Evolutionary conservation across 1,139 yeast genomes (phyloP).

Genomic region (Taphrina deformans): DNA sequence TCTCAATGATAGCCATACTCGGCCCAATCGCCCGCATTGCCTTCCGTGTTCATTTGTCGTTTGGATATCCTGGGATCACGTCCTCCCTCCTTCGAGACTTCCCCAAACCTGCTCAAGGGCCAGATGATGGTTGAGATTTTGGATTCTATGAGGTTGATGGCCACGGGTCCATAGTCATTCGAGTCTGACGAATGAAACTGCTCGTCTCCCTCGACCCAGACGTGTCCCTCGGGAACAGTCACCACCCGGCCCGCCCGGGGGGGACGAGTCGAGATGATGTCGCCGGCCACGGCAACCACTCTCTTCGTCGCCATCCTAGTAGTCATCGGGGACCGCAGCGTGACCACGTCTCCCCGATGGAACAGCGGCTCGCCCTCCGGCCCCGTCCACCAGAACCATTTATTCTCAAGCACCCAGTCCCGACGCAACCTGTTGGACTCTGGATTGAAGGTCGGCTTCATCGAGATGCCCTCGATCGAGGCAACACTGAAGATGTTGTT

Average conservation of each 20-base stretch:
- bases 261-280: constrained; percentile 56
- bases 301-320: constrained; percentile 64
- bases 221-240: constrained; percentile 36
- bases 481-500: constrained; percentile 75
- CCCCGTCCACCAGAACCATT: constrained; percentile 30
- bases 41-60: constrained; percentile 28
- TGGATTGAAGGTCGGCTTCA: constrained; percentile 89
- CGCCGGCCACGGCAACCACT: constrained; percentile 73
- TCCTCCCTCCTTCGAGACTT: constrained; percentile 16
- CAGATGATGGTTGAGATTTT: constrained; percentile 32
- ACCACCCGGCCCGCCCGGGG: constrained; percentile 24
- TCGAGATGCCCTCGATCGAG: constrained; percentile 74
- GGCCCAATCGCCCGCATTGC: constrained; percentile 31
- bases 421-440: constrained; percentile 51
- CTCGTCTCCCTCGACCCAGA: constrained; percentile 80
- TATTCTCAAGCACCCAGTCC: constrained; percentile 63
- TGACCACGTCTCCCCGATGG: constrained; percentile 65
- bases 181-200: constrained; percentile 76
- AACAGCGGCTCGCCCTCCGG: constrained; percentile 6
- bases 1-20: constrained; percentile 20
- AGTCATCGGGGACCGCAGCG: constrained; percentile 48
- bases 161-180: constrained; percentile 80
- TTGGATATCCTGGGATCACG: constrained; percentile 31
- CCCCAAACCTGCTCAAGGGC: constrained; percentile 33
- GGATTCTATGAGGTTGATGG: constrained; percentile 46